phyloP scores from a whole-genome alignment of 805 yeast species.

The Pichia nanzhaoensis region DNA sequence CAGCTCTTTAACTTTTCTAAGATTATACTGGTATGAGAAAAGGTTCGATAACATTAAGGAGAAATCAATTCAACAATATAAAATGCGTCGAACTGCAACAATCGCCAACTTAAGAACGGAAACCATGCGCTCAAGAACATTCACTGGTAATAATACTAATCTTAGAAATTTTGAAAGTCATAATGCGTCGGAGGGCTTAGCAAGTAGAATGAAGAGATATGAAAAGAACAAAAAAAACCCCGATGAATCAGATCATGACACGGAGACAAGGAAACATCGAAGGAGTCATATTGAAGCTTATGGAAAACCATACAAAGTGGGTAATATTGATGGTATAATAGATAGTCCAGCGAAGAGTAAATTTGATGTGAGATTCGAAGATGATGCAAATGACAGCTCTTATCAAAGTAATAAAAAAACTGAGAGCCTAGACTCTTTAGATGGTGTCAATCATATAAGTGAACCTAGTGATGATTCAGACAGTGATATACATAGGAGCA shows the following conservation, averaged over 20 bases:
- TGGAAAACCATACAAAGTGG: too few relatives aligned
- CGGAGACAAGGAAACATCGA: background rate
- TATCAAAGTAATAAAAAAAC: background rate
- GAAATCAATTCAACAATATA: slow-evolving; percentile 69
- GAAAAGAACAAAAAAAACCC: slow-evolving; percentile 4
- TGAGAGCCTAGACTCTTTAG: too few relatives aligned
- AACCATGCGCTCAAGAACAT: slow-evolving; percentile 21
- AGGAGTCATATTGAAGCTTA: too few relatives aligned
- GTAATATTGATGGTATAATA: background rate
- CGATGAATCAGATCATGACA: background rate
- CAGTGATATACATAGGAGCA: background rate
- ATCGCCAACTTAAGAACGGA: slow-evolving; percentile 41
- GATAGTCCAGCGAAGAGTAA: slow-evolving; percentile 2
- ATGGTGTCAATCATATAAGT: slow-evolving; percentile 28
- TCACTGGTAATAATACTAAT: slow-evolving; percentile 9
- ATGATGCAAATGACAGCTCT: background rate
- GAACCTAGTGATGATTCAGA: slow-evolving; percentile 37
- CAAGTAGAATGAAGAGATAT: slow-evolving; percentile 9
- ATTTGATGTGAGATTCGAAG: background rate
- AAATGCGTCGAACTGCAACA: slow-evolving; percentile 76
- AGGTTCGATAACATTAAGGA: slow-evolving; percentile 76
- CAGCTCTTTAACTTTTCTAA: slow-evolving; percentile 63
- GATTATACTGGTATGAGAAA: slow-evolving; percentile 86
- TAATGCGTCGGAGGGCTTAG: slow-evolving; percentile 28
- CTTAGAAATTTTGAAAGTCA: slow-evolving; percentile 16